Percentiles rank a stretch among this genome's conserved stretches.
Evolutionary conservation across 805 yeast species (phyloP).

Genomic region (Candida ortonii): DNA sequence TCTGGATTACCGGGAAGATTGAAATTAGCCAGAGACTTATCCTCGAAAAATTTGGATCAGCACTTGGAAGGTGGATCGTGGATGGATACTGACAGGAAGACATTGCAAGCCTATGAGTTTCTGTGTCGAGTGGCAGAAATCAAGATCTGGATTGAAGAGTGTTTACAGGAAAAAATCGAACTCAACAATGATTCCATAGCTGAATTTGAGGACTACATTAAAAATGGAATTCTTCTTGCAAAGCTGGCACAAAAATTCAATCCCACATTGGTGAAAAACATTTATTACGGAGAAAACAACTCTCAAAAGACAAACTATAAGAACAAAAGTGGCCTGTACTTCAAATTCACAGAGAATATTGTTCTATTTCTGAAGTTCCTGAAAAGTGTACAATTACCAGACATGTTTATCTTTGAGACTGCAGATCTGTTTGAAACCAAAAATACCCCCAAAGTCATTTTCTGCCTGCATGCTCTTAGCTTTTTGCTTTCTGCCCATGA

Average conservation of each 20-base stretch:
- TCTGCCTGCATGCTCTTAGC: constrained; percentile 86
- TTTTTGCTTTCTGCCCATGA: constrained; percentile 62
- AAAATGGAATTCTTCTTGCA: constrained; percentile 86
- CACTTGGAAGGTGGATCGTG: constrained; percentile 13
- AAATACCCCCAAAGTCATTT: constrained; percentile 89
- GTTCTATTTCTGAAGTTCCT: constrained; percentile 74
- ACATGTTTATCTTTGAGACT: constrained; percentile 82
- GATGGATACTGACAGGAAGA: constrained; percentile 31
- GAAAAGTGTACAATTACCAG: constrained; percentile 73
- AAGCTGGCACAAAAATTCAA: constrained; percentile 69
- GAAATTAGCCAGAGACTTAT: constrained; percentile 15
- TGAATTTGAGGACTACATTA: constrained; percentile 57
- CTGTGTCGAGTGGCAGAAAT: constrained; percentile 52
- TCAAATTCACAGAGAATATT: constrained; percentile 90
- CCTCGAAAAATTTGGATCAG: constrained; percentile 9
- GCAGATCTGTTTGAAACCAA: constrained; percentile 91
- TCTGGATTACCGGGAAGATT: constrained; percentile 19
- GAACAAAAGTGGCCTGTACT: constrained; percentile 52
- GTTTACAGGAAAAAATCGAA: constrained; percentile 26
- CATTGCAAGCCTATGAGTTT: constrained; percentile 40
- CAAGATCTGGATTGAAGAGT: constrained; percentile 46
- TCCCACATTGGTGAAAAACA: constrained; percentile 56
- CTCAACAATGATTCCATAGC: constrained; percentile 39
- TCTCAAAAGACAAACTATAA: constrained; percentile 20
- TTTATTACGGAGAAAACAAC: constrained; percentile 47